Conservation (phyloP, 2,329 filamentous ascomycete genomes). For the Pseudogymnoascus sp. region DNA sequence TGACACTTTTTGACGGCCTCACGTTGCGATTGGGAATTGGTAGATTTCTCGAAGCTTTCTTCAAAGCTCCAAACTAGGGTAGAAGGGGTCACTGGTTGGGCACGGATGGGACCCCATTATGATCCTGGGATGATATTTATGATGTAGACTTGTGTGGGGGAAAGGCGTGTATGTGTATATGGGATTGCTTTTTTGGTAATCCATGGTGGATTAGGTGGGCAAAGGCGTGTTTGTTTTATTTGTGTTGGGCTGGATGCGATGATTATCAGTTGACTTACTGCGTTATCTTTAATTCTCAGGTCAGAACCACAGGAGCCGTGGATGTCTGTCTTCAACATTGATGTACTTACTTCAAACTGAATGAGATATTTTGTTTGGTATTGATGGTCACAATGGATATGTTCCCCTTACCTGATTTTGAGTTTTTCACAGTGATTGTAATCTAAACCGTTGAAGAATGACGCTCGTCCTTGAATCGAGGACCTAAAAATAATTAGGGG, state of each 20-base stretch:
- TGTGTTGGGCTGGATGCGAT: conserved; percentile 1
- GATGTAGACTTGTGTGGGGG: conserved; percentile 5
- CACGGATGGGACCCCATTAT: conserved; percentile 7
- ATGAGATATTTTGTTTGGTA: neutral
- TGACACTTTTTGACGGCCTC: conserved; percentile 2
- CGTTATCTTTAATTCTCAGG: conserved; percentile 1
- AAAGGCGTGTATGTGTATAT: conserved; percentile 7
- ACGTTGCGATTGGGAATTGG: neutral
- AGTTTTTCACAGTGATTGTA: neutral
- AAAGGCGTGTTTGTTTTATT: conserved; percentile 3
- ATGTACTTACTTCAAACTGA: neutral
- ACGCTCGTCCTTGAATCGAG: neutral
- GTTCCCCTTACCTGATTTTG: neutral
- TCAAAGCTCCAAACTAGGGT: conserved; percentile 6
- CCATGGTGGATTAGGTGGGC: conserved; percentile 6
- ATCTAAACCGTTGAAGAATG: neutral
- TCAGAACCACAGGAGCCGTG: neutral
- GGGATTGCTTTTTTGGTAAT: conserved; percentile 6
- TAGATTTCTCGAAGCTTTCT: neutral
- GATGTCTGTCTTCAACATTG: neutral
- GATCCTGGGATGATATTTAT: conserved; percentile 8
- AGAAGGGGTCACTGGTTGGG: conserved; percentile 3
- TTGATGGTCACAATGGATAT: neutral
- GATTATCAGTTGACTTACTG: conserved; percentile 1
- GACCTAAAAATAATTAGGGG: neutral